Base-by-base conservation (phyloP, 805 yeast genomes). In the Hanseniaspora pseudoguilliermondii region DNA sequence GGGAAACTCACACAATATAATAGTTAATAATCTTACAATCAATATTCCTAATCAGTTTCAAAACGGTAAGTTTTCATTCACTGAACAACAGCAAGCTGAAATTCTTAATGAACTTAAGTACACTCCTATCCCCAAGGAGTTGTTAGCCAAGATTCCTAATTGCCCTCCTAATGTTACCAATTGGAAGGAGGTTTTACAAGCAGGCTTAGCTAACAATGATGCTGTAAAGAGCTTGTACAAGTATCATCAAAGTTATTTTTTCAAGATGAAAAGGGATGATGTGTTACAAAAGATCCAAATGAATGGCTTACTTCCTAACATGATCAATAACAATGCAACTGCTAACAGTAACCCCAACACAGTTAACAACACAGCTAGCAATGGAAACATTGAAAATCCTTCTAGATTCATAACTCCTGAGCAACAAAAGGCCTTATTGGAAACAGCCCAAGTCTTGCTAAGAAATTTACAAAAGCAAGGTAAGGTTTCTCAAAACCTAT, bases 121-220 rank as follows among this genome's bases (percentile, higher is more conserved):
- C 44, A 71, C 80, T 2, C 88, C 86, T 3, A 86, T 89, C 51
- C 95, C 95, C 0, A 78, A 77, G 16, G 78, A 80, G 2, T 66
- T 87, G 27, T 69, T 87, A 21, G 73, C 76, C 54, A 79, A 79
- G 62, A 77, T 87, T 48, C 95, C 95, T 10, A 83, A 78, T 48
- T 72, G 87, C 36, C 96, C 96, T 0, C 82, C 83, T 15, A 83
- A 81, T 50, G 82, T 82, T 32, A 82, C 78, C 61, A 86, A 95
- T 7, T 89, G 96, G 96, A 78, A 80, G 23, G 86, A 82, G 64
- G 80, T 87, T 32, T 79, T 82, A 66, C 83, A 82, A 43, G 75
- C 82, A 61, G 68, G 81, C 46, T 69, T 86, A 41, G 80, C 85
- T 1, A 76, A 78, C 7, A 76, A 80, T 36, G 78, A 77, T 29